Evolutionary conservation across 345 rosid genomes (phyloP).

Genomic region (Alliaria petiolata): DNA sequence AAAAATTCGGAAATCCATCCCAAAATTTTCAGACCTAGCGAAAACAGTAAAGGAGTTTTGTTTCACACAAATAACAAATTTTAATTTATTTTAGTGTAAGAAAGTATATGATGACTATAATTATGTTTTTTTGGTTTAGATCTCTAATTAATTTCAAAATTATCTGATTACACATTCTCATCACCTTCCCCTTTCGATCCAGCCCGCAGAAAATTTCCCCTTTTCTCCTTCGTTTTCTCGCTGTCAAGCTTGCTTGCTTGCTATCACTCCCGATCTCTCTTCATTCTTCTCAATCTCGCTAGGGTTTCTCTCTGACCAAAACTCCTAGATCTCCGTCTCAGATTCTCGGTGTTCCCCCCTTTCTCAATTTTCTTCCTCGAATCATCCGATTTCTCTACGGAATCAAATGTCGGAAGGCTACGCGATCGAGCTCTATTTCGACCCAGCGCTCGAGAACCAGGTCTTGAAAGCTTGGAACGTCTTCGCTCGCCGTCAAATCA

Average conservation of each 20-base stretch:
- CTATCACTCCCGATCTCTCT: not conserved
- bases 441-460: slow-evolving; percentile 96
- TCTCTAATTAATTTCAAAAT: not conserved
- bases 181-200: not conserved
- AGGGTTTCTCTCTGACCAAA: not conserved
- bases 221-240: not conserved
- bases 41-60: too few relatives aligned
- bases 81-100: too few relatives aligned
- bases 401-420: slow-evolving; percentile 66
- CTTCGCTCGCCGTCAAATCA: slow-evolving; percentile 96
- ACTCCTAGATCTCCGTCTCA: not conserved
- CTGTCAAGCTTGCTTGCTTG: not conserved
- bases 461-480: slow-evolving; percentile 97
- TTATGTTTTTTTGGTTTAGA: not conserved
- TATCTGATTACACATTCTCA: not conserved
- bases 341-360: not conserved
- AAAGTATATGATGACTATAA: not conserved
- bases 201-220: not conserved
- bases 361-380: not conserved
- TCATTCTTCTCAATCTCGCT: not conserved
- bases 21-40: too few relatives aligned
- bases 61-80: too few relatives aligned
- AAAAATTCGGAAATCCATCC: too few relatives aligned
- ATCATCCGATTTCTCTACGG: not conserved
- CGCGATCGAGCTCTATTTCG: slow-evolving; percentile 96